Base-by-base conservation (phyloP, 768 basidiomycete genomes). In the Suillus fuscotomentosus region DNA sequence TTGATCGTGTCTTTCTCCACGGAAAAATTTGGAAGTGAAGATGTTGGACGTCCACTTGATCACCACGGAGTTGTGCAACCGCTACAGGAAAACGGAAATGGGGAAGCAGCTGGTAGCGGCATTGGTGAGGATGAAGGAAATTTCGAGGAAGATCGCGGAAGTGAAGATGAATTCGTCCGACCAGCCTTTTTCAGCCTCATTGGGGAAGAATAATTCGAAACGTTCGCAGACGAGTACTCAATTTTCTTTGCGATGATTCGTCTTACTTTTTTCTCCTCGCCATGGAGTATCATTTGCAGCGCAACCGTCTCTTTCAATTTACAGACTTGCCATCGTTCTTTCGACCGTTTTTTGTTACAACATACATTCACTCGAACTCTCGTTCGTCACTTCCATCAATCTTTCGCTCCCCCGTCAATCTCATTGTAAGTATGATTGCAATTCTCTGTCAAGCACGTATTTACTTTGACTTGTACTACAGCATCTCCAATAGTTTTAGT, bases 1-100 rank as follows among this genome's bases (percentile, higher is more conserved):
- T 36, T 67, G 34, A 63, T 75, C 2, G 66, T 65, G 24, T 64
- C 71, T 13, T 72, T 74, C 53, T 60, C 74, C 42, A 63, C 63
- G 13, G 22, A 48, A 48, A 5, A 6, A 24, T 2, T 5, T 22
- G 47, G n/a, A 48, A 48, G 24, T 48, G 47, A 24, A 22, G 47
- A 6, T 22, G 22, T 48, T 11, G 9, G 9, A 45, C 11, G n/a
- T 47, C 45, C 45, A 47, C n/a, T 10, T 22, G 4, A 6, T 3
- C 5, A 31, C n/a, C 10, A 22, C 45, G n/a, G 45, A 45, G 45
- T 20, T 45, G 45, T 45, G 10, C 45, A 22, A n/a, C n/a, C 11
- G 8, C 10, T 3, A 3, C 45, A 22, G 45, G 45, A n/a, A n/a
- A n/a, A n/a, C 9, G n/a, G 9, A 45, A 31, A 6, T 31, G 31